phyloP scores from a whole-genome alignment of 2,329 filamentous ascomycete species.

The Aspergillus persii region DNA sequence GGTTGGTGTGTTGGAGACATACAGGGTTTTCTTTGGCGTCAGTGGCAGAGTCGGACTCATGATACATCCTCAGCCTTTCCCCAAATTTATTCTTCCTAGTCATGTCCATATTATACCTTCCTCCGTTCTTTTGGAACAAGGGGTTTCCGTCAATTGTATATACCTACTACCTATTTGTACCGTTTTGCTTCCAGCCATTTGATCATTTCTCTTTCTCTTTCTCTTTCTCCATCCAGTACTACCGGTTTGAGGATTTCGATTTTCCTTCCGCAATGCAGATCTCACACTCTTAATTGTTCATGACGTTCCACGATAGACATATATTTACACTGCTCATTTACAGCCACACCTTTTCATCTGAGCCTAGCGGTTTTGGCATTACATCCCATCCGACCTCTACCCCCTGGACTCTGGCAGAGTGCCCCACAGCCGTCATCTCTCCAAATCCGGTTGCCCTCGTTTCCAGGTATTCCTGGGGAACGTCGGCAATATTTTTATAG shows the following conservation, averaged over 20 bases:
- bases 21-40: not conserved
- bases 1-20: conserved; percentile 4
- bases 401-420: conserved; percentile 50
- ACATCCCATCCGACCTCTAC: conserved; percentile 49
- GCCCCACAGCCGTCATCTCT: conserved; percentile 47
- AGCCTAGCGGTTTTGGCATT: conserved; percentile 53
- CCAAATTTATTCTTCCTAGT: not conserved
- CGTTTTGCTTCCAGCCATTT: not conserved
- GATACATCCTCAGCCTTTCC: conserved; percentile 3
- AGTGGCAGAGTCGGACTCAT: conserved; percentile 9
- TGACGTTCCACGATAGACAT: not conserved
- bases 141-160: conserved; percentile 15
- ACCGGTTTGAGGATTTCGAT: not conserved
- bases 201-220: not conserved
- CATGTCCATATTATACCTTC: conserved; percentile 10
- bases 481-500: conserved; percentile 29
- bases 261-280: too few species aligned
- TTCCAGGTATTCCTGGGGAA: conserved; percentile 42
- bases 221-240: too few species aligned
- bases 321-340: not conserved
- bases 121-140: conserved; percentile 2
- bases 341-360: conserved; percentile 34
- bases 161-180: conserved; percentile 12
- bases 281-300: not conserved
- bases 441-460: conserved; percentile 48